Base-by-base conservation (phyloP, 371 early-diverging fungal species). In the Capniomyces stellatus region DNA sequence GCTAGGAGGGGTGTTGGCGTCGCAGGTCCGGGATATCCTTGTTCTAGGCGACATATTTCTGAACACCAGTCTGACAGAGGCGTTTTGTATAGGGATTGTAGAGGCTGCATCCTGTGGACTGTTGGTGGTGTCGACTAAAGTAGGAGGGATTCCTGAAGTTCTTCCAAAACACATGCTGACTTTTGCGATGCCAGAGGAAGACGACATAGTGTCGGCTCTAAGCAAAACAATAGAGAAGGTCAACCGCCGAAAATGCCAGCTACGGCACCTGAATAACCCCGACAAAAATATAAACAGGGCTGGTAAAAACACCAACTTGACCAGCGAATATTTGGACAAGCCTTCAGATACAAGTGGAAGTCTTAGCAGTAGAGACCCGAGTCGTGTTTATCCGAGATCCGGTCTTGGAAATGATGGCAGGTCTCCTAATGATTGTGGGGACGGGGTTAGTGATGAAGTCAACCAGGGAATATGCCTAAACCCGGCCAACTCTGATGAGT, bases 101-200 rank as follows among this genome's bases (percentile, higher is more conserved):
- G 99, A 99, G 70, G 99, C 99, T 10, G 98, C 98, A 2, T 84
- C 89, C 51, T 97, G 94, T 56, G 90, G 94, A 12, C 71, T 98
- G 31, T 70, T 91, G 29, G 98, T 98, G 8, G 98, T 99, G 1
- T 88, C 87, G 59, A 99, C 99, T 0, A 84, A 86, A 64, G 98
- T 99, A 2, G 99, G 99, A 43, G 99, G 99, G 1, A 86, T 99
- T 1, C 92, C 92, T 22, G 99, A 99, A 69, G 96, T 99, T 0
- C 71, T 98, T 35, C 98, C 98, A 0, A 71, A 78, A 31, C 79
- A 92, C 58, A 91, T 97, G 90, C 82, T 99, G n/a, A 73, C 81
- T 27, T 92, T 98, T 74, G 83, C 89, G 0, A 75, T 79, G 41
- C 92, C 98, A 3, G 89, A 90, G 48, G 86, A 85, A 58, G 82